A percentile compares a stretch with the other conserved stretches of the same genome.
Evolutionary conservation across 1,284 basidiomycete genomes (phyloP).

Genomic region (Athelia psychrophila): DNA sequence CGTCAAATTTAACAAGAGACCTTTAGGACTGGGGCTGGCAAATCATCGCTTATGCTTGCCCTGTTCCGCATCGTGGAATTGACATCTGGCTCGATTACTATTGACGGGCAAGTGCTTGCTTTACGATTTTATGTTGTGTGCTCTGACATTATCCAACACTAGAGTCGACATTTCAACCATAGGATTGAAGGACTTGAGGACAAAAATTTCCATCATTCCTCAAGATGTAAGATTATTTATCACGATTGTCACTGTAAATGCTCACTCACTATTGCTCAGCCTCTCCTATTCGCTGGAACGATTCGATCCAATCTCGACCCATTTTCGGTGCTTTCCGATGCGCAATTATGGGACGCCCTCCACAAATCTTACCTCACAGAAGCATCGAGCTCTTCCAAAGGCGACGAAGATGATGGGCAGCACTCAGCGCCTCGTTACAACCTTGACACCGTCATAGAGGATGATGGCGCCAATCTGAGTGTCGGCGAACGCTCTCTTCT

Average conservation of each 20-base stretch:
- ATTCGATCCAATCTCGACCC: constrained; percentile 71
- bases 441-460: constrained; percentile 57
- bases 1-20: no score
- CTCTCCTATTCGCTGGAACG: constrained; percentile 47
- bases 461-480: constrained; percentile 62
- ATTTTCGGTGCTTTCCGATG: constrained; percentile 57
- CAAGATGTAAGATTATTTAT: constrained; percentile 33
- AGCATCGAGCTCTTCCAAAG: constrained; percentile 17
- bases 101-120: constrained; percentile 46
- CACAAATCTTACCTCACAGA: constrained; percentile 55
- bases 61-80: constrained; percentile 42
- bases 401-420: constrained; percentile 1
- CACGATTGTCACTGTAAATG: constrained; percentile 6
- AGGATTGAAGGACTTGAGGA: constrained; percentile 47
- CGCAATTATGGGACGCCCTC: constrained; percentile 62
- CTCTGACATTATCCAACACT: no score
- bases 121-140: constrained; percentile 39
- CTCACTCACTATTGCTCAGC: constrained; percentile 25
- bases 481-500: constrained; percentile 67
- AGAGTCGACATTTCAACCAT: constrained; percentile 51
- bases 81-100: constrained; percentile 29
- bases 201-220: constrained; percentile 49
- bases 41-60: constrained; percentile 42
- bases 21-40: constrained; percentile 51
- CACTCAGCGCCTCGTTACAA: constrained; percentile 33